Base-by-base conservation (phyloP, 345 rosid species). In the Laguncularia racemosa region DNA sequence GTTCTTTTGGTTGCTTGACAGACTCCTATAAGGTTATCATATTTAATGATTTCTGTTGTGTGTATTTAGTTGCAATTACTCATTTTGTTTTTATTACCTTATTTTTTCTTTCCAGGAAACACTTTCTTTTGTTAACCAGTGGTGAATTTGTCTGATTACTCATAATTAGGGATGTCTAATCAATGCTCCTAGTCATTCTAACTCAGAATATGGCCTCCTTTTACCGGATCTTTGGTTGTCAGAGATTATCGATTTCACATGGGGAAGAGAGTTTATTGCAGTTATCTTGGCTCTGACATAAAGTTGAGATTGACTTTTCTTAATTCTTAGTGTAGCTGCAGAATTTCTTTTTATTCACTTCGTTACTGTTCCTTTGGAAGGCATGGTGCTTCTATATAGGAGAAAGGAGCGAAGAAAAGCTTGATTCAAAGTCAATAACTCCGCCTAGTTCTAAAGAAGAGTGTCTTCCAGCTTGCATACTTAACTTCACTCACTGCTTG, bases 181-280 rank as follows among this genome's bases (percentile, higher is more conserved):
- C 81, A 83, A 61, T 57, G 84, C 81, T 48, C 84, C 93, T 51
- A 81, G 86, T 78, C n/a, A n/a, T n/a, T 83, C 84, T 75, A 95
- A 89, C 58, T 77, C 84, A 20, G 91, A 92, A 71, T 92, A 92
- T 66, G 95, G 91, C 67, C 68, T 74, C 64, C 83, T 86, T 52
- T 84, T 89, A 20, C 83, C 91, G 48, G 81, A 79, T 79, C 86
- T 92, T 72, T 92, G 75, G 75, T 62, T 20, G 66, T 79, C 38
- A 78, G 64, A 74, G 88, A 81, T 56, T 89, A 89, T 71, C 79
- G 76, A 46, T 84, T 86, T 74, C 95, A 89, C 70, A 76, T 86
- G 86, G 83, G 81, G 79, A 89, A 72, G 66, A 76, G 70, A 49
- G 57, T 79, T 63, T 89, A 83, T 71, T 74, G 70, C 57, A 65